Base-by-base conservation (phyloP, 2,329 filamentous ascomycete species). In the Trichoderma sp. region DNA sequence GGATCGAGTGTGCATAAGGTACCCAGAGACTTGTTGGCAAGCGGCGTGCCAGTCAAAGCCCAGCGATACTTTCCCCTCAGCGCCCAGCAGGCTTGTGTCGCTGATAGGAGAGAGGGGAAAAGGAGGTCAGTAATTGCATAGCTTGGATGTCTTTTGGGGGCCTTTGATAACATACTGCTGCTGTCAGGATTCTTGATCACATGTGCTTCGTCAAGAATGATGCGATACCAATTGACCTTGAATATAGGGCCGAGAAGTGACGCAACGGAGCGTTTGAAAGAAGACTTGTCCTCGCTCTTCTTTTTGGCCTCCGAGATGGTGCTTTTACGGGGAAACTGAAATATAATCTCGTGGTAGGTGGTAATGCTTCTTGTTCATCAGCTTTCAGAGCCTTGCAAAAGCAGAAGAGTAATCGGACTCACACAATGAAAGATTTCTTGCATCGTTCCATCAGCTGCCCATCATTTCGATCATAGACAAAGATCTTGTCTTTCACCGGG, bases 131-230 rank as follows among this genome's bases (percentile, higher is more conserved):
- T 34, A 5, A 15, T 3, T 21, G 34, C 2, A 17, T 26, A 1
- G n/a, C 5, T 21, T 19, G 15, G 7, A 19, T 3, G 19, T 15
- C 17, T 2, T 28, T 28, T 7, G 7, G 28, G 7, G 15, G 3
- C 2, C 1, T 44, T 45, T 24, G 1, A 10, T 14, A 43, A 71
- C 74, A 65, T 63, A 78, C 77, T 73, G 9, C 68, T 62, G 0
- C 74, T 72, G 0, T 64, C 64, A 6, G 78, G 73, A 34, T 85
- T 87, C 67, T 86, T 87, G 66, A 88, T 85, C 0, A 69, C 69
- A 57, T 87, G 85, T 0, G 81, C 84, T 69, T 88, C 85, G 52
- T 88, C 85, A 0, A 88, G 74, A 1, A 88, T 78, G 3, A 88
- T 66, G 1, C 86, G 75, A 47, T 83, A 79, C 76, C 80, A 86